A percentile compares a stretch with the other conserved stretches of the same genome.
phyloP scores from a whole-genome alignment of 2,329 filamentous ascomycete genomes.

The Akanthomyces dipterigenus region DNA sequence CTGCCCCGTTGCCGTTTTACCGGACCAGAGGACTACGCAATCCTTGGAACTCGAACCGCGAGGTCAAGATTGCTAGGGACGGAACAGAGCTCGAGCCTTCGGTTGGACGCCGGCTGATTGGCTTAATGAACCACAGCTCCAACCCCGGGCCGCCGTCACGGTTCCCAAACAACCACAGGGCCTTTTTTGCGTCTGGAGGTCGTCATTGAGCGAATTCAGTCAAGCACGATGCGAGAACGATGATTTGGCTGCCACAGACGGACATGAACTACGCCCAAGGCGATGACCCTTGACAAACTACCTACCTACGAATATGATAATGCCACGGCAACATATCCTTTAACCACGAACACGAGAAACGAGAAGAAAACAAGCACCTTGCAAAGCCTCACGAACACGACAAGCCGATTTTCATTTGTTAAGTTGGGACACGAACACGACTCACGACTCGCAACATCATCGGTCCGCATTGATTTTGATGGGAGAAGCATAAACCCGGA shows the following conservation, averaged over 20 bases:
- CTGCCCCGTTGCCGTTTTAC: constrained; percentile 77
- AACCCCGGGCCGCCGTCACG: neutral
- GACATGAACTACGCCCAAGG: neutral
- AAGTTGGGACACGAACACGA: neutral
- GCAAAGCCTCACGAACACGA: neutral
- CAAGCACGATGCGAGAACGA: neutral
- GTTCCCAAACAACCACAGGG: neutral
- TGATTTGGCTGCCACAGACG: neutral
- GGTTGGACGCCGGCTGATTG: constrained; percentile 68
- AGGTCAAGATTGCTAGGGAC: constrained; percentile 93
- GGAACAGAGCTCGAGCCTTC: constrained; percentile 86
- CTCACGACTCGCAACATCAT: neutral
- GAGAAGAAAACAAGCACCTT: neutral
- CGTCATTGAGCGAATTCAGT: neutral
- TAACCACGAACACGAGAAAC: neutral
- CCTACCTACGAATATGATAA: neutral
- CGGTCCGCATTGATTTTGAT: neutral
- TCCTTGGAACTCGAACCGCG: constrained; percentile 89
- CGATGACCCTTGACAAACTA: neutral
- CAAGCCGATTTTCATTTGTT: neutral
- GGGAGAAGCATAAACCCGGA: neutral
- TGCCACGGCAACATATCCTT: neutral
- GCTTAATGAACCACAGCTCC: constrained; percentile 60
- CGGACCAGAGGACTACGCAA: constrained; percentile 81
- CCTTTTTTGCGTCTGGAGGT: neutral